Base-by-base conservation (phyloP, 148 eudicot species). In the Hydrangea macrophylla region DNA sequence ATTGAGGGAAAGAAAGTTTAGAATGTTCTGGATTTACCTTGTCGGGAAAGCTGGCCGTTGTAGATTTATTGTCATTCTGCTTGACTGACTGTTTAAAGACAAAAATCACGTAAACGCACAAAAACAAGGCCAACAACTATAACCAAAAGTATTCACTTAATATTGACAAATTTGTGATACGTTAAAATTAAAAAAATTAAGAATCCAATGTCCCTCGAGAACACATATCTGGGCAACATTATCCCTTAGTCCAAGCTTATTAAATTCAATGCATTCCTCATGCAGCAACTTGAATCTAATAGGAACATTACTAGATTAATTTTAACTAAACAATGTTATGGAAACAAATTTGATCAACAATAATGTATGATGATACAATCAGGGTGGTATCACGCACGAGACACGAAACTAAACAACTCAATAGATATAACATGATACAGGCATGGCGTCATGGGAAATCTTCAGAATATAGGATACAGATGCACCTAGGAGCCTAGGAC, bases 161-260 rank as follows among this genome's bases (percentile, higher is more conserved):
- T 40, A 33, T 31, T 9, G 9, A 30, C 11, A 39, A 12, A 67
- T 32, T 24, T n/a, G 8, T 11, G 15, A 55, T 31, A 44, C 6
- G 64, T 42, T 53, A 44, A 24, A 25, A 63, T 59, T 20, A 76
- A 31, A 33, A 7, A 44, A 42, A 73, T 42, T 42, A 23, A 62
- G 61, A 70, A 69, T 64, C 56, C 20, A 44, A 65, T 45, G 66
- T 79, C 90, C 98, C 98, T 94, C 90, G 62, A 94, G 82, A 48
- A 94, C 98, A 82, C 96, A 90, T 74, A 94, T 82, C 81, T 94
- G 98, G 64, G 98, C 98, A 73, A 94, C 96, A 81, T 94, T 94
- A 79, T 94, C 91, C 70, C 98, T 86, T 76, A 94, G 92, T 67
- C 92, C 90, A 69, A 82, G 85, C 85, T 88, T 86, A 62, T 74